These are phyloP conservation scores for Speleostelium caveatum DNA, from an alignment of 78 protist genomes.

Conservation along the genomic window DNA sequence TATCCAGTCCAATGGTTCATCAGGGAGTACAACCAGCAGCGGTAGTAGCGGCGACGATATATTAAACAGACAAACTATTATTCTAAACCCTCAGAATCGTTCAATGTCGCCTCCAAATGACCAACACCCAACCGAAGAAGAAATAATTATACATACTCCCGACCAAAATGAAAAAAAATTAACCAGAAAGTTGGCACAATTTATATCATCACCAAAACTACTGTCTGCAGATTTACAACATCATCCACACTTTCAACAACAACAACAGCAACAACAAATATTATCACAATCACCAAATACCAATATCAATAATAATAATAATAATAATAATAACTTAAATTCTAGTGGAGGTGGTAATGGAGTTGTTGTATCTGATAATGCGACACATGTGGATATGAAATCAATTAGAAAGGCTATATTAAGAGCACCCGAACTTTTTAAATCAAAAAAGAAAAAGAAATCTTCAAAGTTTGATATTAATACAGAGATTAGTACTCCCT, in stretches of 20 bases:
- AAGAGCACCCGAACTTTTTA: background rate
- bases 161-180: constrained; percentile 1
- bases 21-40: constrained; percentile 1
- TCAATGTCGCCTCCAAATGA: constrained; percentile 18
- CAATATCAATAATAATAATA: no score
- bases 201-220: constrained; percentile 29
- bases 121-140: background rate
- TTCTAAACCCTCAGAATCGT: no score
- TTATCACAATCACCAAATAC: background rate
- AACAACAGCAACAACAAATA: background rate
- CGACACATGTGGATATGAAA: no score
- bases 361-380: background rate
- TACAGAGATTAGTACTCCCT: constrained; percentile 67
- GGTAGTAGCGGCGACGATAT: constrained; percentile 14
- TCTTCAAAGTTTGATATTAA: constrained; percentile 23
- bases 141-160: background rate
- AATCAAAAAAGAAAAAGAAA: constrained; percentile 19
- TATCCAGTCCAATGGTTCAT: background rate
- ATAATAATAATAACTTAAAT: background rate
- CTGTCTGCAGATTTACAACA: no score
- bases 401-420: background rate
- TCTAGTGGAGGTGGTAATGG: background rate
- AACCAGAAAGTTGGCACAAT: constrained; percentile 31
- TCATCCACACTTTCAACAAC: constrained; percentile 4
- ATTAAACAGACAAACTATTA: no score